Conservation (phyloP, 2,329 filamentous ascomycete species). For the Ceratocystis alfenasii region DNA sequence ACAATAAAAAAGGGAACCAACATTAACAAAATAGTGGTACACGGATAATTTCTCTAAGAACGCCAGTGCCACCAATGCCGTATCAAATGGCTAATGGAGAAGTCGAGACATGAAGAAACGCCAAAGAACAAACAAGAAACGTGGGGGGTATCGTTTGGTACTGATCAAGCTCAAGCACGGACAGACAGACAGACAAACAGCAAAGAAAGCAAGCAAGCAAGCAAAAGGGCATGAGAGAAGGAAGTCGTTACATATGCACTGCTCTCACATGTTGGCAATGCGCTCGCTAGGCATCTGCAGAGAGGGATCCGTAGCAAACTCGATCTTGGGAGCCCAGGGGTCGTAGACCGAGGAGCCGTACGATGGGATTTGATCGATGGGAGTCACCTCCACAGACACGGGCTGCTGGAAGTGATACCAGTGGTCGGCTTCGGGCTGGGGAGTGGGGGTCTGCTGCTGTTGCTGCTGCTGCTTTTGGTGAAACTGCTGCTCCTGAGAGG, state of each 20-base stretch:
- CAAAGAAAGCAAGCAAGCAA: conserved; percentile 18
- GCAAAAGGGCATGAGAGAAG: conserved; percentile 16
- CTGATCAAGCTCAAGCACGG: conserved; percentile 21
- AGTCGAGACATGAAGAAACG: conserved; percentile 16
- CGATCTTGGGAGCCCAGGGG: conserved; percentile 44
- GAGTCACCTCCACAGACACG: conserved; percentile 39
- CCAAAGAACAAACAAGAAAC: conserved; percentile 22
- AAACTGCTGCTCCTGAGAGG: conserved; percentile 28
- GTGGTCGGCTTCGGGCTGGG: conserved; percentile 36
- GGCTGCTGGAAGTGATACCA: conserved; percentile 50
- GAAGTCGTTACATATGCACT: not conserved
- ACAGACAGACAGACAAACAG: conserved; percentile 20
- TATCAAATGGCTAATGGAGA: conserved; percentile 12
- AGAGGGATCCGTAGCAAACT: conserved; percentile 42
- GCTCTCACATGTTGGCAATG: conserved; percentile 42
- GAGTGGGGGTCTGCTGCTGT: conserved; percentile 28
- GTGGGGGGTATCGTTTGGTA: conserved; percentile 23
- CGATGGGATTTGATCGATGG: conserved; percentile 40
- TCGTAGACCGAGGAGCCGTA: conserved; percentile 42
- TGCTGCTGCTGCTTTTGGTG: conserved; percentile 26
- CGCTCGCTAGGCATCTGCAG: conserved; percentile 49
- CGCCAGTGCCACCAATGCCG: conserved; percentile 16
- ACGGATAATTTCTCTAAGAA: conserved; percentile 16
- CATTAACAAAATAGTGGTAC: conserved; percentile 22
- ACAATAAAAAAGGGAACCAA: conserved; percentile 14